Percentiles rank a stretch among this genome's conserved stretches.
These are phyloP conservation scores for Kwoniella heveanensis DNA, from an alignment of 768 basidiomycete genomes.

Conservation along the genomic window DNA sequence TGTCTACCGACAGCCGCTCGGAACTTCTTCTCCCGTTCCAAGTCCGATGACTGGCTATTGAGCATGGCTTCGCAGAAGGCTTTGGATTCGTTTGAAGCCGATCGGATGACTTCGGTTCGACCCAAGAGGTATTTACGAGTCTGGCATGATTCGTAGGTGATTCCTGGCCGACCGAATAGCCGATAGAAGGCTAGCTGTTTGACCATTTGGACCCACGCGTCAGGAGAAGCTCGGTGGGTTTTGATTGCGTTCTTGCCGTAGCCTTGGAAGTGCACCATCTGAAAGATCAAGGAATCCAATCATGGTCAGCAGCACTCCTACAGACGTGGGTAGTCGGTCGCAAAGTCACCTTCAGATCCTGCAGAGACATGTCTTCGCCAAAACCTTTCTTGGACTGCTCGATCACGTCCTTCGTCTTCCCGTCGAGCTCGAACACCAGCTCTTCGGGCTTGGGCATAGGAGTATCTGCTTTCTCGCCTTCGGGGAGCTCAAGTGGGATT, in stretches of 20 bases:
- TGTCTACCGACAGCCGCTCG: slow-evolving; percentile 76
- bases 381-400: slow-evolving; percentile 67
- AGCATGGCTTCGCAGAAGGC: slow-evolving; percentile 88
- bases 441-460: slow-evolving; percentile 66
- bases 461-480: slow-evolving; percentile 45
- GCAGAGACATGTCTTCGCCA: slow-evolving; percentile 71
- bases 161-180: slow-evolving; percentile 68
- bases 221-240: slow-evolving; percentile 80
- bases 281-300: neutral
- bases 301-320: neutral
- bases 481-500: slow-evolving; percentile 69
- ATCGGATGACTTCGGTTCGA: slow-evolving; percentile 91
- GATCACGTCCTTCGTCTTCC: slow-evolving; percentile 62
- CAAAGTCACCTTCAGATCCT: slow-evolving; percentile 71
- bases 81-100: slow-evolving; percentile 77
- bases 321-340: slow-evolving; percentile 31
- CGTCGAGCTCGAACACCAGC: slow-evolving; percentile 70
- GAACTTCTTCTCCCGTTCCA: slow-evolving; percentile 68
- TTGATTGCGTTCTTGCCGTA: slow-evolving; percentile 90
- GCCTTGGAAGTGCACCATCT: slow-evolving; percentile 80
- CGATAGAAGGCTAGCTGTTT: slow-evolving; percentile 96
- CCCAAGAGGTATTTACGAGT: slow-evolving; percentile 89
- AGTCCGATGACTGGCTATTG: slow-evolving; percentile 46
- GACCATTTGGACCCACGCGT: slow-evolving; percentile 92
- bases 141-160: slow-evolving; percentile 94